Conservation (phyloP, 2,329 filamentous ascomycete genomes). For the Pleomassaria siparia region DNA sequence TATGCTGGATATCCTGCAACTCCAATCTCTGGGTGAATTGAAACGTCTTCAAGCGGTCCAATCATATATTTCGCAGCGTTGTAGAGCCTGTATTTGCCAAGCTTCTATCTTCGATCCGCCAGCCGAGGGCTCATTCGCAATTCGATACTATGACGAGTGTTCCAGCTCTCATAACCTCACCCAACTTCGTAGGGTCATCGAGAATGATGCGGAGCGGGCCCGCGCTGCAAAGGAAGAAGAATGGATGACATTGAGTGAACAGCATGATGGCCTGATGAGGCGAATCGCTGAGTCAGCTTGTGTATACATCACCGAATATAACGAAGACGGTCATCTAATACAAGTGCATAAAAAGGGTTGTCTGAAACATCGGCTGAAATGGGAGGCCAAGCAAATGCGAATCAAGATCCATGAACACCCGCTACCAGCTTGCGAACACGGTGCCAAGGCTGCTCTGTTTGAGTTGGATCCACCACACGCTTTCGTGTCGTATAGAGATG, state of each 20-base stretch:
- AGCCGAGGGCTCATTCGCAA: slow-evolving; percentile 48
- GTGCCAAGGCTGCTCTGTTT: slow-evolving; percentile 53
- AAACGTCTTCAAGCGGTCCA: slow-evolving; percentile 54
- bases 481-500: slow-evolving; percentile 54
- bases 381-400: slow-evolving; percentile 40
- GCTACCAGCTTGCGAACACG: slow-evolving; percentile 43
- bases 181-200: slow-evolving; percentile 39
- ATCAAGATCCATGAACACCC: slow-evolving; percentile 55
- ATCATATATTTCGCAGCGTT: slow-evolving; percentile 49
- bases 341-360: slow-evolving; percentile 38
- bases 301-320: slow-evolving; percentile 17
- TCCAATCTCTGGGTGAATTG: slow-evolving; percentile 54
- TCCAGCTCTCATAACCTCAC: slow-evolving; percentile 23
- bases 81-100: slow-evolving; percentile 14
- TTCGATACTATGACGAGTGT: slow-evolving; percentile 47
- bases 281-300: slow-evolving; percentile 39
- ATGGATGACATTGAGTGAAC: slow-evolving; percentile 34
- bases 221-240: slow-evolving; percentile 44
- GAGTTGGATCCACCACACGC: slow-evolving; percentile 52
- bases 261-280: slow-evolving; percentile 43
- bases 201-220: slow-evolving; percentile 27
- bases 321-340: slow-evolving; percentile 5
- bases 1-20: slow-evolving; percentile 58
- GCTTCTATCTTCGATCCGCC: slow-evolving; percentile 54
- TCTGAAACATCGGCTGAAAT: slow-evolving; percentile 47